phyloP scores from a whole-genome alignment of 192 early-diverging fungal species.

The Coemansia biformis region DNA sequence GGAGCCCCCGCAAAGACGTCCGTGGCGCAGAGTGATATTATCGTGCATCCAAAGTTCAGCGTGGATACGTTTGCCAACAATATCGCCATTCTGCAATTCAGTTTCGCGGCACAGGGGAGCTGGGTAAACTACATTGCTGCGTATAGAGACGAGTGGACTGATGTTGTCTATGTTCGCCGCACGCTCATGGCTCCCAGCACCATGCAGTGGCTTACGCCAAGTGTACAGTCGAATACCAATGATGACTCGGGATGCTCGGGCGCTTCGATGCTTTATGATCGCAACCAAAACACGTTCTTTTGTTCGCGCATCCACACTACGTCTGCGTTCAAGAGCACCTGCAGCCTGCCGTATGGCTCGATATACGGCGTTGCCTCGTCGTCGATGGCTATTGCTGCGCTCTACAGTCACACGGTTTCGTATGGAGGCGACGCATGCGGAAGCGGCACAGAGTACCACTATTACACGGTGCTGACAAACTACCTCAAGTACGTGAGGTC shows the following conservation, averaged over 20 bases:
- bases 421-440: conserved; percentile 12
- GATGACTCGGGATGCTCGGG: conserved; percentile 1
- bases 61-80: conserved; percentile 11
- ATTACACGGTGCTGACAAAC: conserved; percentile 18
- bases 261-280: conserved; percentile 7
- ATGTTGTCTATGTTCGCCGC: conserved; percentile 17
- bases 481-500: conserved; percentile 5
- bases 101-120: conserved; percentile 13
- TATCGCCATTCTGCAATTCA: conserved; percentile 16
- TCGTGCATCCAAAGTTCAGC: conserved; percentile 15
- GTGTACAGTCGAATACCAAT: neutral
- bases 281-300: conserved; percentile 9
- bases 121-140: conserved; percentile 27
- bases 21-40: conserved; percentile 6
- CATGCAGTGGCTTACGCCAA: conserved; percentile 7
- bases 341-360: conserved; percentile 26
- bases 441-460: conserved; percentile 8
- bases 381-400: conserved; percentile 11
- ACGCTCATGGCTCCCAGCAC: neutral
- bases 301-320: conserved; percentile 9
- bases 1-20: conserved; percentile 2
- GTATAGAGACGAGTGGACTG: conserved; percentile 17
- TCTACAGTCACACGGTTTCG: conserved; percentile 21
- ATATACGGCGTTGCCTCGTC: conserved; percentile 11
- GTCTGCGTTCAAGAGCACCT: conserved; percentile 3